These are phyloP conservation scores for Melastoma malabathricum DNA, from an alignment of 345 rosid species.

Conservation along the genomic window DNA sequence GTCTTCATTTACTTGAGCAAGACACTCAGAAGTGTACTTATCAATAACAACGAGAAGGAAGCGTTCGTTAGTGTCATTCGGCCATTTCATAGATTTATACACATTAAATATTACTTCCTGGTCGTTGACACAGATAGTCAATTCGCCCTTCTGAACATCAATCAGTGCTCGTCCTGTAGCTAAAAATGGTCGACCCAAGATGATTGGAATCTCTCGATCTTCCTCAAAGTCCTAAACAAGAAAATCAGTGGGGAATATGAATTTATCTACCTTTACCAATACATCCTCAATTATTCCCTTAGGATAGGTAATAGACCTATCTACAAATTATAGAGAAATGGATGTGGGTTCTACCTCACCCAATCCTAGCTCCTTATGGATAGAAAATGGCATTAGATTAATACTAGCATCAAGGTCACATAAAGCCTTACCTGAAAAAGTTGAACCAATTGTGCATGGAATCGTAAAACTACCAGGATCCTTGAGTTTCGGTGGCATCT, in stretches of 20 bases:
- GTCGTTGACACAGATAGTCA: background rate
- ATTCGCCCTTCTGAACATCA: background rate
- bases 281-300: background rate
- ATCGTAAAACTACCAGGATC: background rate
- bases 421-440: no score
- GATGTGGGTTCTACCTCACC: background rate
- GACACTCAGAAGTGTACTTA: no score
- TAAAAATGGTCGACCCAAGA: background rate
- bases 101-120: no score
- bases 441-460: background rate
- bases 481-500: no score
- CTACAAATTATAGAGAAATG: background rate
- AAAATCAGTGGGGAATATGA: background rate
- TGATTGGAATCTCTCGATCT: background rate
- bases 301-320: slow-evolving; percentile 3
- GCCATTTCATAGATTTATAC: no score
- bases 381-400: no score
- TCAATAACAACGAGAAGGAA: no score
- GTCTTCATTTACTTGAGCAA: no score
- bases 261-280: background rate
- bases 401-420: no score
- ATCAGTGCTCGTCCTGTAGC: background rate
- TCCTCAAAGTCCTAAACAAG: background rate
- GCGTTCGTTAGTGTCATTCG: no score
- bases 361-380: no score